phyloP scores from a whole-genome alignment of 768 basidiomycete species.

The Candolleomyces aberdarensis region DNA sequence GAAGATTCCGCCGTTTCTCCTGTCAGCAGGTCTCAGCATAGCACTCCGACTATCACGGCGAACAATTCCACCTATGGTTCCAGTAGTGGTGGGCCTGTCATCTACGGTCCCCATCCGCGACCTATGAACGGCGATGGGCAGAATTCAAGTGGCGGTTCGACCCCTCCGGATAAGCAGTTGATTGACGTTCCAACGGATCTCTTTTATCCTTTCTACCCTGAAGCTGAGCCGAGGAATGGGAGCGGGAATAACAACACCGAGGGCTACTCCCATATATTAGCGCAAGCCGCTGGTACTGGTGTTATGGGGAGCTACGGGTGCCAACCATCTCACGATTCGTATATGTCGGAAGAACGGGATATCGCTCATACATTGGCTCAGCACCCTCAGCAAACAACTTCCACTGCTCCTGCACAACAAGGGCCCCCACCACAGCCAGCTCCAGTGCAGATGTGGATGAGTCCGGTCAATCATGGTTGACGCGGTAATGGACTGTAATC shows the following conservation, averaged over 20 bases:
- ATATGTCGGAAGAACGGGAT: constrained; percentile 68
- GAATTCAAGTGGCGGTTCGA: constrained; percentile 28
- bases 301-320: constrained; percentile 43
- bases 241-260: constrained; percentile 11
- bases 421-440: constrained; percentile 15
- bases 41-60: constrained; percentile 38
- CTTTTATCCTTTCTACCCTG: constrained; percentile 80
- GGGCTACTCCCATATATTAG: constrained; percentile 55
- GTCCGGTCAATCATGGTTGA: constrained; percentile 35
- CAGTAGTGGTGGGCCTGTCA: constrained; percentile 8
- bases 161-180: constrained; percentile 43
- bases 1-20: constrained; percentile 37
- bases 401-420: constrained; percentile 21
- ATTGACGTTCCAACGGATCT: constrained; percentile 66
- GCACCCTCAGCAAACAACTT: background rate
- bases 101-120: constrained; percentile 37
- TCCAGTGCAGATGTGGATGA: constrained; percentile 33
- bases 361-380: constrained; percentile 12
- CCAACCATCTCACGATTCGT: constrained; percentile 57
- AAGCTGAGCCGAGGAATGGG: constrained; percentile 21
- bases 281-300: constrained; percentile 50
- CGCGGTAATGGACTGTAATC: background rate
- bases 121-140: constrained; percentile 22
- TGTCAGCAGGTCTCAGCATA: constrained; percentile 35
- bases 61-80: constrained; percentile 17